Evolutionary conservation across 257 asterid genomes (phyloP), one percentile per base, ranked within the genome.

Genomic region (Schizonepeta tenuifolia): DNA sequence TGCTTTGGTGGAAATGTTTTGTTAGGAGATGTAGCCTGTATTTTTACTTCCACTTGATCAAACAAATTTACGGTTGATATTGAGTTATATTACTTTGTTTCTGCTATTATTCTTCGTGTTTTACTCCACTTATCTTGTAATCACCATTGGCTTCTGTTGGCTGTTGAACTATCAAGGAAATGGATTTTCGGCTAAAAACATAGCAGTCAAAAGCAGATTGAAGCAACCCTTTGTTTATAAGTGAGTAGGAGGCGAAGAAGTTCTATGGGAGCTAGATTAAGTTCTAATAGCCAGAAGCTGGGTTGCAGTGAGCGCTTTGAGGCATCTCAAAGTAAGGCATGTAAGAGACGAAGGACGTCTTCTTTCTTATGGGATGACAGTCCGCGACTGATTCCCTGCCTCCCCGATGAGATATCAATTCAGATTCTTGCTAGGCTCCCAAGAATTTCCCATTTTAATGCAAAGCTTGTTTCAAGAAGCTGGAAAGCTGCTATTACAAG

Each of bases 341-440:
- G 95, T 68, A 93, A 90, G 95, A 86, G 96, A 78, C 95, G 62
- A 46, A 83, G 87, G 81, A 85, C 84, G 11, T 87, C 88, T 0
- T 56, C 83, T 12, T 79, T 83, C 79, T 83, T 83, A 68, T 86
- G 96, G 97, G 96, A 88, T 61, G 95, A 90, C 12, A 77, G 74
- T 24, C 87, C 89, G 2, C 74, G 93, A 18, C 76, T 92, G 53
- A 85, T 92, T 70, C 96, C 97, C 10, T 86, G 86, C 87, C 89
- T 92, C 18, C 98, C 98, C 10, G 96, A 92, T 78, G 98, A 92
- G 76, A 78, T 92, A 73, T 88, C 98, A 7, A 77, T 92, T 67
- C 96, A 90, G 78, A 87, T 92, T 67, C 95, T 92, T 59, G 95
- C 98, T 43, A 79, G 97, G 28, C 84, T 92, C 54, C 97, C 98